A percentile compares a stretch with the other conserved stretches of the same genome.
phyloP scores from a whole-genome alignment of 2,329 filamentous ascomycete species.

The Pseudofabraea citricarpa region DNA sequence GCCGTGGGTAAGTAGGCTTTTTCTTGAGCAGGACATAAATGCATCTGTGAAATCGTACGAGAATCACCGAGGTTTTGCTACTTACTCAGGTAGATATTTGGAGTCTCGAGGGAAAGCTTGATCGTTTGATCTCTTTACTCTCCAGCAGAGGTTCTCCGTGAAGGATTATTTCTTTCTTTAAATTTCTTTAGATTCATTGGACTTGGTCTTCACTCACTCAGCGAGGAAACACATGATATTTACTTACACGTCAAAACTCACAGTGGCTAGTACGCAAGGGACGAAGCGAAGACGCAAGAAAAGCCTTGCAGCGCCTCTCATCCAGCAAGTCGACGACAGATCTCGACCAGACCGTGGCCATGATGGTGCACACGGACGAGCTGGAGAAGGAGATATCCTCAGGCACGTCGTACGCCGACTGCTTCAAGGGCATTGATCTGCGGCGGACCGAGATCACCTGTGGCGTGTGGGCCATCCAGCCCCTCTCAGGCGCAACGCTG shows the following conservation, averaged over 20 bases:
- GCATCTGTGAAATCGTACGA: too few relatives aligned
- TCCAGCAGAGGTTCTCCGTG: too few relatives aligned
- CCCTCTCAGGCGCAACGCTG: slow-evolving; percentile 58
- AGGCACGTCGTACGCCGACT: slow-evolving; percentile 41
- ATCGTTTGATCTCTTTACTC: too few relatives aligned
- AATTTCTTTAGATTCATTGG: too few relatives aligned
- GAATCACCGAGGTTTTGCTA: too few relatives aligned
- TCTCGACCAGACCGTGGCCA: slow-evolving; percentile 75
- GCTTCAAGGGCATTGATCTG: slow-evolving; percentile 39
- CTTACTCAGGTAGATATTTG: too few relatives aligned
- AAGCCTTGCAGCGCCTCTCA: slow-evolving; percentile 13
- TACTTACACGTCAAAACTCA: too few relatives aligned
- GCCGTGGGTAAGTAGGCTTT: not conserved
- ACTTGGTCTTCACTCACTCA: too few relatives aligned
- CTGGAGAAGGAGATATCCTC: slow-evolving; percentile 31
- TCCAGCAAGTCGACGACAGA: slow-evolving; percentile 8
- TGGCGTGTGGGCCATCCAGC: slow-evolving; percentile 57
- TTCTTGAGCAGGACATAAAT: not conserved
- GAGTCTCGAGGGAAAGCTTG: too few relatives aligned
- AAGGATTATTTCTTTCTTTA: too few relatives aligned
- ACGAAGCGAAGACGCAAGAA: slow-evolving; percentile 12
- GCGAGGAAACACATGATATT: too few relatives aligned
- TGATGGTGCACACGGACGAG: slow-evolving; percentile 88
- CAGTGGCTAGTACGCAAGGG: slow-evolving; percentile 11
- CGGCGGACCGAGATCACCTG: slow-evolving; percentile 44